Conservation (phyloP, 371 early-diverging fungal species). For the Blastocladiella emersonii region DNA sequence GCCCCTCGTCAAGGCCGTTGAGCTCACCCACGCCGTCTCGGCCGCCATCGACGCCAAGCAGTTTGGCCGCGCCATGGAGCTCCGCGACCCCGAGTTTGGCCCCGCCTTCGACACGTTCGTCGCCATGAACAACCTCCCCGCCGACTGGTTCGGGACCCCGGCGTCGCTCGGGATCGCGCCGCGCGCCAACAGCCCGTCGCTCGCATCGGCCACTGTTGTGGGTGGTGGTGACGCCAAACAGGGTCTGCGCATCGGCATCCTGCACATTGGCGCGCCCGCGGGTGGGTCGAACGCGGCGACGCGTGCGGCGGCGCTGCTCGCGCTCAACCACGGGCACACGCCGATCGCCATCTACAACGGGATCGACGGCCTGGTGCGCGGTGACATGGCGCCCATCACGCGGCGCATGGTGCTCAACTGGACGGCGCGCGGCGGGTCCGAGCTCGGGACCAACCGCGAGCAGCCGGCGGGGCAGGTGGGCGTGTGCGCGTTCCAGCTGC, state of each 20-base stretch:
- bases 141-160: not conserved
- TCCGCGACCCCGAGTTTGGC: slow-evolving; percentile 83
- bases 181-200: not conserved
- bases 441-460: slow-evolving; percentile 87
- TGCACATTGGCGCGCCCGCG: slow-evolving; percentile 91
- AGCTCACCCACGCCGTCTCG: slow-evolving; percentile 77
- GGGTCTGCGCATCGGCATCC: slow-evolving; percentile 73
- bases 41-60: slow-evolving; percentile 66
- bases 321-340: slow-evolving; percentile 68
- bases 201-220: not conserved
- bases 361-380: slow-evolving; percentile 85
- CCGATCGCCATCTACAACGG: slow-evolving; percentile 84
- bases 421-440: slow-evolving; percentile 85
- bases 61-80: slow-evolving; percentile 76
- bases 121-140: slow-evolving; percentile 7
- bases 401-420: slow-evolving; percentile 85
- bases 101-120: slow-evolving; percentile 30
- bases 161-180: not conserved
- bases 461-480: slow-evolving; percentile 65
- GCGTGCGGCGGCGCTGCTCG: slow-evolving; percentile 73
- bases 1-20: slow-evolving; percentile 85
- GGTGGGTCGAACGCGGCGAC: slow-evolving; percentile 98
- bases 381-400: slow-evolving; percentile 51
- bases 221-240: slow-evolving; percentile 6
- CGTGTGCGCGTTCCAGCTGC: slow-evolving; percentile 78